Conservation (phyloP, 2,329 filamentous ascomycete genomes). For the Paecilomyces niveus region DNA sequence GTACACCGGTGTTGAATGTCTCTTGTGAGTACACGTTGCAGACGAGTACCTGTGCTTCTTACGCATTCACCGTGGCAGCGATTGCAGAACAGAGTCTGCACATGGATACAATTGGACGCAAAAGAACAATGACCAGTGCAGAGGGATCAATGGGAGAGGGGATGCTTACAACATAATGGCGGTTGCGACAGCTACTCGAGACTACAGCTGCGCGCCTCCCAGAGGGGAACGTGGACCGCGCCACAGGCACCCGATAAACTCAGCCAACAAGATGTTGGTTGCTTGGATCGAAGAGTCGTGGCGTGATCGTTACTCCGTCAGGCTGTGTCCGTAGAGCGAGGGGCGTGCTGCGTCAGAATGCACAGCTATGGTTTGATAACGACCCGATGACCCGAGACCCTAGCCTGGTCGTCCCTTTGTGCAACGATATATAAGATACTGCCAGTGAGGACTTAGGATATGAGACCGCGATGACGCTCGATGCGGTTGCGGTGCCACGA, state of each 20-base stretch:
- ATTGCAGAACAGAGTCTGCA: neutral
- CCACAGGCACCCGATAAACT: constrained; percentile 12
- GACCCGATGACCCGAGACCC: neutral
- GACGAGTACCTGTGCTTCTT: neutral
- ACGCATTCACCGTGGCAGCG: neutral
- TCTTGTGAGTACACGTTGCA: neutral
- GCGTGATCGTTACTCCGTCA: neutral
- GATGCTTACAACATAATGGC: constrained; percentile 18
- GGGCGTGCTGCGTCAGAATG: neutral
- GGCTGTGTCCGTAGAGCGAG: neutral
- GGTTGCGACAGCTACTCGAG: constrained; percentile 1
- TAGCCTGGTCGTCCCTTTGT: neutral
- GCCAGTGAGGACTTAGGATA: neutral
- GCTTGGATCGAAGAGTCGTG: neutral
- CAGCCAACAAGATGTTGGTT: neutral
- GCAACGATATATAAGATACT: neutral
- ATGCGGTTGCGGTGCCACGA: neutral
- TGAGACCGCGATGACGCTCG: neutral
- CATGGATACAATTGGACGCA: neutral
- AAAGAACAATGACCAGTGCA: neutral
- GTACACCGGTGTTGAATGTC: neutral
- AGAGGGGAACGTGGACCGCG: neutral
- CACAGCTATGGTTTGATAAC: neutral
- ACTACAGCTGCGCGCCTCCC: constrained; percentile 1
- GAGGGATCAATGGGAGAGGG: neutral